Conservation (phyloP, 2,329 filamentous ascomycete species). For the Dactylonectria macrodidyma region DNA sequence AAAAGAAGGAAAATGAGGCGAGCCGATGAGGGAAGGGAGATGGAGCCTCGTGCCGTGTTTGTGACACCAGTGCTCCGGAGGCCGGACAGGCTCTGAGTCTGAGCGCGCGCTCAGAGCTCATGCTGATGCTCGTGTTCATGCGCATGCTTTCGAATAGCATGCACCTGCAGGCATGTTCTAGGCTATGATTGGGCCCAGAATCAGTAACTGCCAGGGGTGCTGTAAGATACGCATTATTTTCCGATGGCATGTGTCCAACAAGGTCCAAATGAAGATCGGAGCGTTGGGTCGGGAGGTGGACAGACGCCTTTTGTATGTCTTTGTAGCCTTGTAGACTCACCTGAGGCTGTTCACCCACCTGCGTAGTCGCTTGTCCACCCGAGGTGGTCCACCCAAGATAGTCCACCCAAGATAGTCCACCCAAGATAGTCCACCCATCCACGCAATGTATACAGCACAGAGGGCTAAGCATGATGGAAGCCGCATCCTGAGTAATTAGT, state of each 20-base stretch:
- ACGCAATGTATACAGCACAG: too few relatives aligned
- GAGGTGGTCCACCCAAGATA: neutral
- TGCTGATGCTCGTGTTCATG: neutral
- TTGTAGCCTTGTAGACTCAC: neutral
- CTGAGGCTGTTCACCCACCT: too few relatives aligned
- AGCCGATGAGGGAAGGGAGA: neutral
- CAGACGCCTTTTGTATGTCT: neutral
- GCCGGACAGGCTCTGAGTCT: neutral
- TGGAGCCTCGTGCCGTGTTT: neutral
- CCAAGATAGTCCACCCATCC: too few relatives aligned
- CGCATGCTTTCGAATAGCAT: neutral
- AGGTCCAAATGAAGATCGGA: neutral
- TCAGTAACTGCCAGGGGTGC: neutral
- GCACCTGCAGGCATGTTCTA: neutral
- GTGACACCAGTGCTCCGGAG: neutral
- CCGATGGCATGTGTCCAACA: neutral
- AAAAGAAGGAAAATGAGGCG: neutral
- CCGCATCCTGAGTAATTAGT: too few relatives aligned
- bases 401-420: too few relatives aligned
- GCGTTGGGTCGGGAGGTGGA: neutral
- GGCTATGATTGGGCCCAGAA: neutral
- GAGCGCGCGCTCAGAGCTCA: neutral
- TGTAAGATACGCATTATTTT: constrained; percentile 5
- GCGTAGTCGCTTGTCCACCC: neutral
- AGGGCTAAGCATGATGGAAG: too few relatives aligned